Percentiles rank a stretch among this genome's conserved stretches.
phyloP scores from a whole-genome alignment of 2,329 filamentous ascomycete genomes.

The Cladorrhinum sp. region DNA sequence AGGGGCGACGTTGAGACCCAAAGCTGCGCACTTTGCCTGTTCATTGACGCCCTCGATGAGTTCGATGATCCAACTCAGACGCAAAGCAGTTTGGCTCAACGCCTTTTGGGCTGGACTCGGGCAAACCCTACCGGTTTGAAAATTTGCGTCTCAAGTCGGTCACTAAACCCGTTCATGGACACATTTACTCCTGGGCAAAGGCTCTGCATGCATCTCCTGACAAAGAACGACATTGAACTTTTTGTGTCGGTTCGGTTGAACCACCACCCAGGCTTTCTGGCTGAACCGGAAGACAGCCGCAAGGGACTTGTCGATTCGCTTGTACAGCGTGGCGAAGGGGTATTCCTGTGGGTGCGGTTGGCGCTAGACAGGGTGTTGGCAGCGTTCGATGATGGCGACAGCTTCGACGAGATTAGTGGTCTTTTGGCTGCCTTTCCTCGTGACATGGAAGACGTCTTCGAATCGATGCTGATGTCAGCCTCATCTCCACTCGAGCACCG shows the following conservation, averaged over 20 bases:
- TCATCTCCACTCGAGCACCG: not conserved
- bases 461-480: not conserved
- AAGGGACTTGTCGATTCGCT: not conserved
- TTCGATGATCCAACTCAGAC: conserved; percentile 2
- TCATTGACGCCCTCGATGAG: conserved; percentile 12
- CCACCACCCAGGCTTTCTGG: not conserved
- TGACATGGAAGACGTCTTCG: not conserved
- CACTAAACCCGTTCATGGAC: not conserved
- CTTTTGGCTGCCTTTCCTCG: not conserved
- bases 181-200: not conserved
- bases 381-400: not conserved
- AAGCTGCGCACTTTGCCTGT: not conserved
- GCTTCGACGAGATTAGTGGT: not conserved
- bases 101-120: not conserved
- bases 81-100: not conserved
- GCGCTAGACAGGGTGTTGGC: not conserved
- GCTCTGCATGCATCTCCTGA: not conserved
- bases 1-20: not conserved
- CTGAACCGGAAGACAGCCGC: not conserved
- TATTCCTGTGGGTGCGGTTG: conserved; percentile 10
- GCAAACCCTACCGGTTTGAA: not conserved
- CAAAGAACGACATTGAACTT: not conserved
- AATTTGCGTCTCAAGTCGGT: conserved; percentile 11
- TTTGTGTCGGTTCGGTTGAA: not conserved
- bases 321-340: not conserved